Percentiles rank a stretch among this genome's conserved stretches.
Conservation (phyloP, 768 basidiomycete species). For the Lentinula sp. region DNA sequence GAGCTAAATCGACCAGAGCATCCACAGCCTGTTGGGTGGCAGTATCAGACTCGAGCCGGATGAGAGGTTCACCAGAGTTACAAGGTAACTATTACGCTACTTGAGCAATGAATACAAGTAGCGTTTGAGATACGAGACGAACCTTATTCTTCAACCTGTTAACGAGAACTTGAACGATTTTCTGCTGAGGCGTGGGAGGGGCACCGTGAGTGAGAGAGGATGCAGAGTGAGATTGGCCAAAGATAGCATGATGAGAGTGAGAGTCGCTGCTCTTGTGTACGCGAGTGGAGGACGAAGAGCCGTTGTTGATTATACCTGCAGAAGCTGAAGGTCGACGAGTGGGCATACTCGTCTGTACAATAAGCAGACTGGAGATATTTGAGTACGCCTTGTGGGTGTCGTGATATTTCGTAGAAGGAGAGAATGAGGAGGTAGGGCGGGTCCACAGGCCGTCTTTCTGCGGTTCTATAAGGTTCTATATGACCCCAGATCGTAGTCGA, state of each 20-base stretch:
- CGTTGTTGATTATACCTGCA: constrained; percentile 29
- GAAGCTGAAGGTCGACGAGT: constrained; percentile 57
- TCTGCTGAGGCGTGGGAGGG: constrained; percentile 65
- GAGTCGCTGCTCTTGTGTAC: constrained; percentile 64
- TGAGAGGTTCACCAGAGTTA: constrained; percentile 71
- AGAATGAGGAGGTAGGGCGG: neutral
- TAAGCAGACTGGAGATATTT: neutral
- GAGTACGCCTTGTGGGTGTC: neutral
- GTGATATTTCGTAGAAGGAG: neutral
- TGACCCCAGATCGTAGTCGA: neutral
- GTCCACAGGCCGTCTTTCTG: neutral
- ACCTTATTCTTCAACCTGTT: constrained; percentile 81
- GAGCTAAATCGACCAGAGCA: constrained; percentile 73
- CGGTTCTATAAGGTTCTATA: neutral
- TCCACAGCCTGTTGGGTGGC: constrained; percentile 73
- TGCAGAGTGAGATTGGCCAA: constrained; percentile 22
- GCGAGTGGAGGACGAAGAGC: constrained; percentile 30
- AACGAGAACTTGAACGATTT: constrained; percentile 75
- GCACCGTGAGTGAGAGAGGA: constrained; percentile 21
- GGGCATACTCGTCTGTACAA: constrained; percentile 2
- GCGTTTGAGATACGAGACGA: neutral
- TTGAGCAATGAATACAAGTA: neutral
- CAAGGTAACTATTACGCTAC: constrained; percentile 60
- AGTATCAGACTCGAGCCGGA: constrained; percentile 68
- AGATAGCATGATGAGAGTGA: constrained; percentile 43